Evolutionary conservation across 805 yeast genomes (phyloP), one percentile per base, ranked within the genome.

Genomic region (Nakazawaea populi): DNA sequence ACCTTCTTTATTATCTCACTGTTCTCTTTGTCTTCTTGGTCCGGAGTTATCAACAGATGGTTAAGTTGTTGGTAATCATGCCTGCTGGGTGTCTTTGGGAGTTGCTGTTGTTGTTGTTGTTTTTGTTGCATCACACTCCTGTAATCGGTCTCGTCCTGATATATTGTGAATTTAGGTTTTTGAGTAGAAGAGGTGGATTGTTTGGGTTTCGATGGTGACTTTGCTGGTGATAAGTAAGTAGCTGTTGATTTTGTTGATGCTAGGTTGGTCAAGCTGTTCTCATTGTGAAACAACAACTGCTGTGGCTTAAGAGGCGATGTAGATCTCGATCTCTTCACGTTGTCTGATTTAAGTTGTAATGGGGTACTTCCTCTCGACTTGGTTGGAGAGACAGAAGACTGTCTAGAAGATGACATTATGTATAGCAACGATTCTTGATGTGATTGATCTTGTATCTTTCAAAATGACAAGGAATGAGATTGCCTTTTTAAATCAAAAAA

Each of bases 21-120:
- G 30, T 51, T 51, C 18, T 59, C 59, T 12, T 55, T 30, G 4
- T 47, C 49, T 8, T 61, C 59, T 9, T 68, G 67, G 48, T 66
- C 72, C 4, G 65, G 65, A 9, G 52, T 48, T 30, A 76, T 50
- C 14, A 56, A 57, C 1, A 62, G 30, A 6, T 66, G 12, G 24
- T 18, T 18, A 18, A 18, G 24, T 9, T n/a, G 40, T 37, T 11
- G 8, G 10, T 37, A 11, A 37, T 10, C 40, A 6, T 12, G 40
- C 18, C 40, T 37, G 6, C 14, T 37, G n/a, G 40, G 40, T 37
- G 43, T 24, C 31, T 18, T 24, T 18, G 43, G 24, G 24, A 18
- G 24, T 18, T 18, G 24, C 24, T 18, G 24, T 18, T 18, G 24
- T 18, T 18, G 24, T 18, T 18, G 24, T 18, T 18, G 24, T 18